phyloP scores from a whole-genome alignment of 2,329 filamentous ascomycete genomes.

The Penicillium occitanis region DNA sequence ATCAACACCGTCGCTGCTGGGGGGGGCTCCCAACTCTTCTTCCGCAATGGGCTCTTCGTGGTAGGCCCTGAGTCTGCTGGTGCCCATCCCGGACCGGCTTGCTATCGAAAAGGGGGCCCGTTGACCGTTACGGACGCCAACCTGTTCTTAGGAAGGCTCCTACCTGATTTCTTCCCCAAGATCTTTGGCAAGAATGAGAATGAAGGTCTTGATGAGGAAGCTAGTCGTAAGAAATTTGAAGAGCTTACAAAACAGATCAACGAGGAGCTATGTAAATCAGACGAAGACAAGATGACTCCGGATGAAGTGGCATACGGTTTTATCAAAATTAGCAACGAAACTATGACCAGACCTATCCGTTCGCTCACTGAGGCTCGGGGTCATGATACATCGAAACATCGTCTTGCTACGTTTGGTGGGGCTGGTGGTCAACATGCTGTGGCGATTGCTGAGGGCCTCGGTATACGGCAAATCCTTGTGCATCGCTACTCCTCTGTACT shows the following conservation, averaged over 20 bases:
- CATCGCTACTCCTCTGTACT: slow-evolving; percentile 86
- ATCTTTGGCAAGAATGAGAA: slow-evolving; percentile 92
- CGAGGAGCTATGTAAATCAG: slow-evolving; percentile 62
- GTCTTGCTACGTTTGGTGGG: slow-evolving; percentile 83
- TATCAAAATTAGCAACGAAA: slow-evolving; percentile 84
- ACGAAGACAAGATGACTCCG: slow-evolving; percentile 58
- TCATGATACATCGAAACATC: slow-evolving; percentile 81
- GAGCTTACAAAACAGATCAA: slow-evolving; percentile 78
- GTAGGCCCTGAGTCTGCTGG: slow-evolving; percentile 90
- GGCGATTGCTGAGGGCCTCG: slow-evolving; percentile 80
- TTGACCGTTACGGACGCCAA: slow-evolving; percentile 92
- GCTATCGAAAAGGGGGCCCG: slow-evolving; percentile 88
- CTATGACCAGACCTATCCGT: slow-evolving; percentile 63
- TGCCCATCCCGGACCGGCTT: slow-evolving; percentile 86
- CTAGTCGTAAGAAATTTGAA: slow-evolving; percentile 72
- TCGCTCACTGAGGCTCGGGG: slow-evolving; percentile 69
- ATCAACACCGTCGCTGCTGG: slow-evolving; percentile 91
- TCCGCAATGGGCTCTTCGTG: slow-evolving; percentile 80
- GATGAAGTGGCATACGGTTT: slow-evolving; percentile 90
- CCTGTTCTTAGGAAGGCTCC: slow-evolving; percentile 76
- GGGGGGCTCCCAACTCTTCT: slow-evolving; percentile 65
- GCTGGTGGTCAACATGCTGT: slow-evolving; percentile 89
- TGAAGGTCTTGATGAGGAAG: slow-evolving; percentile 73
- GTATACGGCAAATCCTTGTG: slow-evolving; percentile 77
- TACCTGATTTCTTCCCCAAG: slow-evolving; percentile 93